Percentiles rank a stretch among this genome's conserved stretches.
phyloP scores from a whole-genome alignment of 345 rosid species.

The Iberis pinnata region DNA sequence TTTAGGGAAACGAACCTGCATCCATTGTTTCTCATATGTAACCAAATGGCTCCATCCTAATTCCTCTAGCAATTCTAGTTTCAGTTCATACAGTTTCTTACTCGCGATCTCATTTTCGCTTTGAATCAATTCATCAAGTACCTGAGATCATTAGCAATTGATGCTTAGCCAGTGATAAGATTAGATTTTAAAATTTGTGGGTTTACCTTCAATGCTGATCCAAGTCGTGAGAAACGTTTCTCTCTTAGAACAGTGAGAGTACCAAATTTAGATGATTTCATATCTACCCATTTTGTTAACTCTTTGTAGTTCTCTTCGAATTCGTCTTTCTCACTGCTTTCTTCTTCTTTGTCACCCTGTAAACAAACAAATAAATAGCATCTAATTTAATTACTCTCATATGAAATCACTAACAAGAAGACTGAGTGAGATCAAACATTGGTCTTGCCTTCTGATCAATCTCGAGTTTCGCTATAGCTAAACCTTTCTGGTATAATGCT shows the following conservation, averaged over 20 bases:
- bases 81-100: slow-evolving; percentile 71
- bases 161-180: neutral
- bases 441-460: slow-evolving; percentile 44
- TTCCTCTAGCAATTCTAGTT: slow-evolving; percentile 69
- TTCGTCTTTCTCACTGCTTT: slow-evolving; percentile 38
- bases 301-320: slow-evolving; percentile 78
- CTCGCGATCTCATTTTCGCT: slow-evolving; percentile 65
- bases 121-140: slow-evolving; percentile 63
- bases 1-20: slow-evolving; percentile 77
- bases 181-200: neutral
- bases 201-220: slow-evolving; percentile 84
- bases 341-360: slow-evolving; percentile 47
- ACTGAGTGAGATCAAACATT: neutral
- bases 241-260: slow-evolving; percentile 67
- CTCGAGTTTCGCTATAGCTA: slow-evolving; percentile 64
- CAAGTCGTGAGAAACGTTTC: slow-evolving; percentile 58
- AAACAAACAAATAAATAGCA: slow-evolving; percentile 5
- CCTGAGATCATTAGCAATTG: slow-evolving; percentile 34
- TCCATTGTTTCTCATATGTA: slow-evolving; percentile 71
- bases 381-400: neutral
- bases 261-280: slow-evolving; percentile 71
- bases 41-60: slow-evolving; percentile 73
- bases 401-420: slow-evolving; percentile 15
- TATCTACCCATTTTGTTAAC: slow-evolving; percentile 78
- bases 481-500: slow-evolving; percentile 83